Conservation (phyloP, 1,284 basidiomycete genomes). For the Tylopilus sp. region DNA sequence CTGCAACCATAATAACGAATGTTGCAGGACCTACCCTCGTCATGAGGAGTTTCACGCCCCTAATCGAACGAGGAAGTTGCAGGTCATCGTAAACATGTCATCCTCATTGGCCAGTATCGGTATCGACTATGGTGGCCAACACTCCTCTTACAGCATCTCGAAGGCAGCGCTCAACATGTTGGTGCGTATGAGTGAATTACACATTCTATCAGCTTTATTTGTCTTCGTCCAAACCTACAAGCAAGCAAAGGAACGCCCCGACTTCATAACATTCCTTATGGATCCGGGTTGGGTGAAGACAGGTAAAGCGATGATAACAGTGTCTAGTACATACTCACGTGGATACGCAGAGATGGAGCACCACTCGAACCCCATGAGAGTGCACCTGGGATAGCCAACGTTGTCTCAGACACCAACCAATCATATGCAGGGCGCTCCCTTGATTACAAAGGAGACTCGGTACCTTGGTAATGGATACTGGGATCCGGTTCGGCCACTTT, state of each 20-base stretch:
- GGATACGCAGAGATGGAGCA: constrained; percentile 8
- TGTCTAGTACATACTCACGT: not conserved
- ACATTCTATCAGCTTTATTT: not conserved
- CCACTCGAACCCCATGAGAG: constrained; percentile 14
- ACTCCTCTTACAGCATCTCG: too few relatives aligned
- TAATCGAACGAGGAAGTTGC: constrained; percentile 22
- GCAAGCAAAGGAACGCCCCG: constrained; percentile 17
- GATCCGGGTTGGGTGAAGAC: constrained; percentile 21
- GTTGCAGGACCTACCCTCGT: constrained; percentile 30
- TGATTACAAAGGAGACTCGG: constrained; percentile 11
- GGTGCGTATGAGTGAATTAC: constrained; percentile 1
- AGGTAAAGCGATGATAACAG: constrained; percentile 3
- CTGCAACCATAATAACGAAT: constrained; percentile 17
- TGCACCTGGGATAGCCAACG: constrained; percentile 13
- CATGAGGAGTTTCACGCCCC: constrained; percentile 21
- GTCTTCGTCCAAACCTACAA: constrained; percentile 13
- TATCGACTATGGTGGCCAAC: constrained; percentile 16
- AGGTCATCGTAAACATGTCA: constrained; percentile 29
- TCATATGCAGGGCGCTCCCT: constrained; percentile 11
- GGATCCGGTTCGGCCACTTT: not conserved
- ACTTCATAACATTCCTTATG: constrained; percentile 13
- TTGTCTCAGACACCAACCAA: constrained; percentile 7
- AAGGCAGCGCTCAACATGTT: constrained; percentile 15
- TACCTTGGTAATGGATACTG: constrained; percentile 11
- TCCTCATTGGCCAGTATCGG: constrained; percentile 26